Conservation (phyloP, 208 protist species). For the Acanthamoeba lenticulata region DNA sequence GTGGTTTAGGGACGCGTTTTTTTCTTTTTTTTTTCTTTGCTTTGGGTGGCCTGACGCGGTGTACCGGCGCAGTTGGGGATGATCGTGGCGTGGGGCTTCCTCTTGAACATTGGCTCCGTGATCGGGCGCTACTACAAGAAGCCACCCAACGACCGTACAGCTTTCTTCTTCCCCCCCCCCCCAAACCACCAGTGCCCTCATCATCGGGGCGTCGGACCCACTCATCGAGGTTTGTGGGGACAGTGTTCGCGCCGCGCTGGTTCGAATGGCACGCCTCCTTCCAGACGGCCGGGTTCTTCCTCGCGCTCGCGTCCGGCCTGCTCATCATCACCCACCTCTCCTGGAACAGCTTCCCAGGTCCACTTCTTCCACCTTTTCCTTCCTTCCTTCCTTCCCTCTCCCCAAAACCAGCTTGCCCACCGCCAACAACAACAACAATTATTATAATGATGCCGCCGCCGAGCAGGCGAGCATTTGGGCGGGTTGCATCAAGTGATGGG, state of each 20-base stretch:
- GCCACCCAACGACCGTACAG: not conserved
- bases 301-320: not conserved
- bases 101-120: conserved; percentile 50
- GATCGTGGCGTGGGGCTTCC: conserved; percentile 51
- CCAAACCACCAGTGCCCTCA: not conserved
- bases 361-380: not conserved
- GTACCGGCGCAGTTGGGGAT: not conserved
- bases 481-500: conserved; percentile 33
- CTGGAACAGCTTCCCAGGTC: conserved; percentile 23
- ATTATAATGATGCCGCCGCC: not conserved
- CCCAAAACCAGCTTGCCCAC: not conserved
- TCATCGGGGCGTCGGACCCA: not conserved
- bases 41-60: not conserved
- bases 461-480: not conserved
- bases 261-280: conserved; percentile 44
- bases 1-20: not conserved
- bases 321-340: conserved; percentile 33
- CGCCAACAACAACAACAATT: not conserved
- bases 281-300: conserved; percentile 3
- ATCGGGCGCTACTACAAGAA: conserved; percentile 62
- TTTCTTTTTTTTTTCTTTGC: not conserved
- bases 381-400: too few relatives aligned
- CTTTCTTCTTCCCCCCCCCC: not conserved
- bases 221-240: not conserved
- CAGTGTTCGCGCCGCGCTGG: conserved; percentile 35